These are phyloP conservation scores for Cladophialophora immunda DNA, from an alignment of 2,329 filamentous ascomycete species.

Conservation along the genomic window DNA sequence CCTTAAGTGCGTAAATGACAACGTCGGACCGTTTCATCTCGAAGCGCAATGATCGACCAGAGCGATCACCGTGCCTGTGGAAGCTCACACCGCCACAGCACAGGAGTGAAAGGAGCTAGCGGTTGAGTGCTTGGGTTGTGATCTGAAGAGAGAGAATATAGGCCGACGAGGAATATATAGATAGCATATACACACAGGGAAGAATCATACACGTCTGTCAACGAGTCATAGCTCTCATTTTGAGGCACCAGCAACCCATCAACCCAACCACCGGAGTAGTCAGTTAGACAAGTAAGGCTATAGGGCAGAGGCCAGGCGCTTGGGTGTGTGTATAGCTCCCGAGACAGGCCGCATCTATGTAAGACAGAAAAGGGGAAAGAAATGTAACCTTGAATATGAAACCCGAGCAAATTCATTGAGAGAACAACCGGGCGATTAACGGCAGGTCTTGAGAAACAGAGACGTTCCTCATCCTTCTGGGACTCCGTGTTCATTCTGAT, in stretches of 20 bases:
- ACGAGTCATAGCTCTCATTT: background rate
- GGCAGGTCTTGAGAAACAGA: slow-evolving; percentile 31
- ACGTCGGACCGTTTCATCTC: background rate
- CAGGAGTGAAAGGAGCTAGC: too few species aligned
- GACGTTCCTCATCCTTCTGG: slow-evolving; percentile 25
- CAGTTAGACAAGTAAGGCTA: background rate
- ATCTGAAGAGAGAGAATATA: too few species aligned
- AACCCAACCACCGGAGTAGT: background rate
- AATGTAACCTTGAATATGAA: slow-evolving; percentile 42
- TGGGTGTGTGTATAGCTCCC: background rate
- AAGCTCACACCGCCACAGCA: too few species aligned
- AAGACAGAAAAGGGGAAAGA: background rate
- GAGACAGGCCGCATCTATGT: background rate
- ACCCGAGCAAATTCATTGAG: slow-evolving; percentile 35
- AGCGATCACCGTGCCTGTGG: background rate
- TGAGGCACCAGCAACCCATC: background rate
- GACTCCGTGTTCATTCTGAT: slow-evolving; percentile 31
- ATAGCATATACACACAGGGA: too few species aligned
- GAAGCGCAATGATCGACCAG: background rate
- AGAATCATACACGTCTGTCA: too few species aligned
- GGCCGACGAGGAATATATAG: background rate
- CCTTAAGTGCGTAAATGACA: background rate
- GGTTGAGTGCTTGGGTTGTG: background rate
- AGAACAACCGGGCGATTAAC: slow-evolving; percentile 38
- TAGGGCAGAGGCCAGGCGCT: background rate